phyloP scores from a whole-genome alignment of 106 monocot genomes.

The Allium cepa region DNA sequence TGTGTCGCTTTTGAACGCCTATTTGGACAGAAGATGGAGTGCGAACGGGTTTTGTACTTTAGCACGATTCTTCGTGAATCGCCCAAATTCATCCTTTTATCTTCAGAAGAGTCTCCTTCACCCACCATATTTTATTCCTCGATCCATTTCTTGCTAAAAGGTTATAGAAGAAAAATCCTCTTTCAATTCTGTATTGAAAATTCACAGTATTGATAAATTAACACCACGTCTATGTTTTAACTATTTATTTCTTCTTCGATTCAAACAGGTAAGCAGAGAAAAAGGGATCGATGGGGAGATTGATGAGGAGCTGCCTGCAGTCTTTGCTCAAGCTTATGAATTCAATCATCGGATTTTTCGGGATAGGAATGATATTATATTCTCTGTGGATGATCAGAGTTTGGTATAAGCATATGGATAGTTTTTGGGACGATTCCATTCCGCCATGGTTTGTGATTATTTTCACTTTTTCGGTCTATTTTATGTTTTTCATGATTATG shows the following conservation, averaged over 20 bases:
- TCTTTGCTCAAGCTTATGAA: slow-evolving; percentile 37
- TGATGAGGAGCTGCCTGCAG: slow-evolving; percentile 20
- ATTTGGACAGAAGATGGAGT: too few species aligned
- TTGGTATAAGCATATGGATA: slow-evolving; percentile 17
- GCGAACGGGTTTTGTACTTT: too few species aligned
- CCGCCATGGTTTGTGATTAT: slow-evolving; percentile 25
- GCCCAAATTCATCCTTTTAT: too few species aligned
- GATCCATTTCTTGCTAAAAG: not conserved
- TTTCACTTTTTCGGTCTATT: not conserved
- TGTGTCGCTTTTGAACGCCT: too few species aligned
- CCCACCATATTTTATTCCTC: not conserved
- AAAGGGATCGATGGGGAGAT: slow-evolving; percentile 23
- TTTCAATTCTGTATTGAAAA: not conserved
- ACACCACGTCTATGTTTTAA: not conserved
- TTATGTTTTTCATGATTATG: too few species aligned
- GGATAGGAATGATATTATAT: slow-evolving; percentile 35
- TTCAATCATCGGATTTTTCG: slow-evolving; percentile 30
- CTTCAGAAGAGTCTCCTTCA: too few species aligned
- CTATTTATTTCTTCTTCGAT: not conserved
- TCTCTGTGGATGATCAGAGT: slow-evolving; percentile 43
- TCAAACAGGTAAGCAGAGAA: not conserved
- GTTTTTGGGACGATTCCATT: slow-evolving; percentile 16
- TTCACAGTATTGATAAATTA: not conserved
- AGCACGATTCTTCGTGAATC: too few species aligned
- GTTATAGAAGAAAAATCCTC: not conserved